Base-by-base conservation (phyloP, 2,329 filamentous ascomycete genomes). In the Microthyrium microscopicum region DNA sequence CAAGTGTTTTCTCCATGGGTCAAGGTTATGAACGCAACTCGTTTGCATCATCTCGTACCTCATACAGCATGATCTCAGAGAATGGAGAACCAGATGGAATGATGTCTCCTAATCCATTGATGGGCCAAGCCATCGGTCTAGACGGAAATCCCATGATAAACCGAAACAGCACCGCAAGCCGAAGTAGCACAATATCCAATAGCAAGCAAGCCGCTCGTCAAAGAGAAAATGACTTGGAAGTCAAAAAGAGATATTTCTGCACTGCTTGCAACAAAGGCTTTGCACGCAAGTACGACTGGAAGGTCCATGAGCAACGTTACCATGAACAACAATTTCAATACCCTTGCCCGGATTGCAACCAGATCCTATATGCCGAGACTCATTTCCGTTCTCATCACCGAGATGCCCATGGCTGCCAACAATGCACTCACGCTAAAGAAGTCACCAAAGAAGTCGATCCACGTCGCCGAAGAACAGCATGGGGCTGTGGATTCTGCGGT, bases 211-310 rank as follows among this genome's bases (percentile, higher is more conserved):
- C 20, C 12, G 27, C 35, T 16, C 35, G 35, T 15, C 35, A 37
- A 18, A 27, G 29, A 17, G 35, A 37, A 12, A 38, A 21, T 12
- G 34, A 37, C 13, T 20, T 33, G 7, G 36, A 39, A 17, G 29
- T 21, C 17, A 37, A 37, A 34, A 55, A 56, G 41, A 56, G 54
- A 37, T 57, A 56, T 28, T 52, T 51, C 3, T 64, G 58, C 42
- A 62, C 57, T 1, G 58, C 58, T 21, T 62, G 61, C 50, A 70
- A 76, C 48, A 73, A 73, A 31, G 72, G 69, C 29, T 73, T 77
- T 46, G 72, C 73, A 55, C 64, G 70, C 41, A 76, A 76, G 47
- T 73, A 73, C 41, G 71, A 77, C 49, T 78, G 73, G 73, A 75
- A 75, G 51, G 64, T 70, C 20, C 73, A 78, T 50, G 71, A 77